These are phyloP conservation scores for Kluyveromyces siamensis DNA, from an alignment of 805 yeast species.

Conservation along the genomic window DNA sequence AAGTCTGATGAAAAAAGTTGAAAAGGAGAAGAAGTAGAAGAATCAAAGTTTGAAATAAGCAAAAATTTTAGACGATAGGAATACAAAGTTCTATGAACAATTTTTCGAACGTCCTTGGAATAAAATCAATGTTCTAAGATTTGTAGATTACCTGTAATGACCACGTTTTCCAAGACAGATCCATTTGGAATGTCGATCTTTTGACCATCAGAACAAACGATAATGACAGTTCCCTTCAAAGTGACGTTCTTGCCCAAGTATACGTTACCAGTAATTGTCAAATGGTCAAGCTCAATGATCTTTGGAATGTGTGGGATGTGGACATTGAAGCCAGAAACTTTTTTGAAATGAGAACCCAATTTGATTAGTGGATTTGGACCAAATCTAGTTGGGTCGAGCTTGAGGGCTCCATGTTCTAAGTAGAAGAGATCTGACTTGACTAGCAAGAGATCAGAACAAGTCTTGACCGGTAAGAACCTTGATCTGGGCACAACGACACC, in stretches of 20 bases:
- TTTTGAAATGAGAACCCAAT: conserved; percentile 93
- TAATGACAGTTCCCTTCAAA: conserved; percentile 93
- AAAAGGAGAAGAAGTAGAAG: background rate
- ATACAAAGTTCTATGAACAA: background rate
- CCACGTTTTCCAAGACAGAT: conserved; percentile 88
- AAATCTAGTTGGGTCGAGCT: conserved; percentile 74
- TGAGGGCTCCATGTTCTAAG: conserved; percentile 85
- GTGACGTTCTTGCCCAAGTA: conserved; percentile 81
- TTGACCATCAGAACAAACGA: conserved; percentile 95
- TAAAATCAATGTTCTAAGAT: conserved; percentile 70
- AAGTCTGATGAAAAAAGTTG: background rate
- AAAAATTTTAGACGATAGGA: background rate
- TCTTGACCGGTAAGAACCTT: conserved; percentile 95
- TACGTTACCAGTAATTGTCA: conserved; percentile 96
- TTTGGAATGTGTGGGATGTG: conserved; percentile 94
- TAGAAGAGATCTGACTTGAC: conserved; percentile 92
- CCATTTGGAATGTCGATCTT: conserved; percentile 97
- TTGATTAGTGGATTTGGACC: conserved; percentile 91
- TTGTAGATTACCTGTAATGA: conserved; percentile 91
- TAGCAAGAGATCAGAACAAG: conserved; percentile 86
- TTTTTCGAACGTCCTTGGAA: background rate
- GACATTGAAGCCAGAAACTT: conserved; percentile 81
- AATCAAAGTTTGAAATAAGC: background rate
- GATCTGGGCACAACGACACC: conserved; percentile 98
- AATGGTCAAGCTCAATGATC: conserved; percentile 92